Percentiles rank a stretch among this genome's conserved stretches.
Conservation (phyloP, 768 basidiomycete genomes). For the Cubamyces sp. region DNA sequence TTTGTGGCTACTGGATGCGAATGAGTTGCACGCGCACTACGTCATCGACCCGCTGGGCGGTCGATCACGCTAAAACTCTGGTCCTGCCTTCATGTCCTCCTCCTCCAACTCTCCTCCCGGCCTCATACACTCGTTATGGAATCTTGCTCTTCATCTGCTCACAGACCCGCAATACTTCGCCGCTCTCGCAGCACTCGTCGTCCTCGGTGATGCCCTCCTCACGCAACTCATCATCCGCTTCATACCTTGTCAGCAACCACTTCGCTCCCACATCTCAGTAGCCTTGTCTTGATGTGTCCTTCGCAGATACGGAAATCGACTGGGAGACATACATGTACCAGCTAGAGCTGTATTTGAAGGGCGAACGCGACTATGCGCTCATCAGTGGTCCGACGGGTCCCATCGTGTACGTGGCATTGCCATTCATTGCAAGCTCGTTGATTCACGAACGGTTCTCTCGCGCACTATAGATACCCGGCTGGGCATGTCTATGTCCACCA, state of each 20-base stretch:
- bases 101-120: not conserved
- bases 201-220: conserved; percentile 76
- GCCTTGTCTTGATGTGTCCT: conserved; percentile 17
- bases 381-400: conserved; percentile 93
- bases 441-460: not conserved
- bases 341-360: conserved; percentile 73
- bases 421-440: not conserved
- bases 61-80: not conserved
- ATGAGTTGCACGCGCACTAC: not conserved
- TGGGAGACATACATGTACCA: conserved; percentile 97
- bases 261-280: conserved; percentile 6
- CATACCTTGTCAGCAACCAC: conserved; percentile 73
- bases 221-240: conserved; percentile 80
- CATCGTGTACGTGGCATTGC: conserved; percentile 66
- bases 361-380: conserved; percentile 79
- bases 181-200: conserved; percentile 61
- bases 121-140: conserved; percentile 21
- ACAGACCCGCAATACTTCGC: conserved; percentile 67
- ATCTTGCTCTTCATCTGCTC: conserved; percentile 41
- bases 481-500: conserved; percentile 88
- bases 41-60: not conserved
- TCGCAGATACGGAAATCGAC: conserved; percentile 95
- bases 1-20: too few species aligned
- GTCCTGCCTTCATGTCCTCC: conserved; percentile 16
- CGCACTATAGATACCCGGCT: conserved; percentile 79